Base-by-base conservation (phyloP, 1,284 basidiomycete genomes). In the Cryptococcus sp. region DNA sequence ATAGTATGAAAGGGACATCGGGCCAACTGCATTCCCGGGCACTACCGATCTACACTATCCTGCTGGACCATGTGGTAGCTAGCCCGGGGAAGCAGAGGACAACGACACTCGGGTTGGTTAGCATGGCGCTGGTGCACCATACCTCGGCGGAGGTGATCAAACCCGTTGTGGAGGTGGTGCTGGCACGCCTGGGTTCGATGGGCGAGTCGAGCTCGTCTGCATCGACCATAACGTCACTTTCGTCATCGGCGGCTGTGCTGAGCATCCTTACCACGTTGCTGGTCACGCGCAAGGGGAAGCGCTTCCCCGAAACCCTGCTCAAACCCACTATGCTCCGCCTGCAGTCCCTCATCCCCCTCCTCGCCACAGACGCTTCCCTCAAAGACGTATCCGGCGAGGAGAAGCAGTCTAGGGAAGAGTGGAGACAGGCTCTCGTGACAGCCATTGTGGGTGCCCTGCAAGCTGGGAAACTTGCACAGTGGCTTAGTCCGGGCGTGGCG, bases 81-180 rank as follows among this genome's bases (percentile, higher is more conserved):
- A 52, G 60, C 24, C 63, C 68, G 1, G 65, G 71, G 35, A 75
- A 79, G n/a, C 59, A 59, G n/a, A 68, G 70, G 6, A 56, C 76
- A n/a, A 61, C 68, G 8, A 81, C 83, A 0, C 54, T 74, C 21
- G 59, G 58, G 33, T 61, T 66, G 20, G 79, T 87, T 2, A 73
- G 89, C 4, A 93, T 88, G 0, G 86, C 90, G 0, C 76, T 91
- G 16, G 83, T 88, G 4, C 91, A 93, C 70, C 89, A 93, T 69
- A 86, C 86, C 44, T 62, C 69, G 64, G 85, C 86, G 57, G 80
- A 86, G 20, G 82, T 85, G 52, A 88, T 89, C 65, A 72, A 80
- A 7, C 73, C 82, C 0, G 64, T 91, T 3, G 80, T 83, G 1
- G 85, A 90, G 24, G 65, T 65, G 4, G 57, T 78, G 11, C 47